phyloP scores from a whole-genome alignment of 352 stramenopile genomes.

The Elongisporangium undulatum region DNA sequence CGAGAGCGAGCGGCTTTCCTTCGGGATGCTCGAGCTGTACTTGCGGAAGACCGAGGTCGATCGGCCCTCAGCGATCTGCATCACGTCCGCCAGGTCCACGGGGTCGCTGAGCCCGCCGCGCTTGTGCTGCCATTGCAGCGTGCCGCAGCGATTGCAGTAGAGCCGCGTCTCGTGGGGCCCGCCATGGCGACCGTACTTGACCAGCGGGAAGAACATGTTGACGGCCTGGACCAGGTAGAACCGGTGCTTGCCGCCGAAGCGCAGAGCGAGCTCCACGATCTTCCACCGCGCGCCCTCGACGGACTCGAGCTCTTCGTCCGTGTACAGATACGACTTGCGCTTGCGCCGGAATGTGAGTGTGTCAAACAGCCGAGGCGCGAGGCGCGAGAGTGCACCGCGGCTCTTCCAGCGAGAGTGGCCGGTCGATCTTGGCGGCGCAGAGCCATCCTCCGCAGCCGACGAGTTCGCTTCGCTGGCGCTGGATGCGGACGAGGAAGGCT shows the following conservation, averaged over 20 bases:
- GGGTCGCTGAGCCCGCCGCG: constrained; percentile 60
- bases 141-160: constrained; percentile 78
- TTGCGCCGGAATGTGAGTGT: constrained; percentile 62
- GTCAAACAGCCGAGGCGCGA: constrained; percentile 57
- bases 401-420: not conserved
- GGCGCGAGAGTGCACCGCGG: constrained; percentile 23
- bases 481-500: not conserved
- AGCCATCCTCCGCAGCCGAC: constrained; percentile 11
- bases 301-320: constrained; percentile 71
- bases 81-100: constrained; percentile 66
- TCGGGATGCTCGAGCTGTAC: constrained; percentile 33
- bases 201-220: constrained; percentile 82
- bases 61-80: constrained; percentile 64
- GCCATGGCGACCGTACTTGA: constrained; percentile 77
- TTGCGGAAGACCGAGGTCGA: constrained; percentile 79
- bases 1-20: constrained; percentile 62
- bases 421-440: constrained; percentile 6
- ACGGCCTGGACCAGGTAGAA: constrained; percentile 84
- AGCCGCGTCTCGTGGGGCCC: constrained; percentile 64
- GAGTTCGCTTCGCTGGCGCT: not conserved
- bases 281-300: constrained; percentile 83
- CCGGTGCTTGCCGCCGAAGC: constrained; percentile 79
- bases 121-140: constrained; percentile 86
- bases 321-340: constrained; percentile 71
- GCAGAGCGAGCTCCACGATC: constrained; percentile 82